Percentiles rank a stretch among this genome's conserved stretches.
These are phyloP conservation scores for Warburgia ugandensis DNA, from an alignment of 164 flowering plant genomes.

Conservation along the genomic window DNA sequence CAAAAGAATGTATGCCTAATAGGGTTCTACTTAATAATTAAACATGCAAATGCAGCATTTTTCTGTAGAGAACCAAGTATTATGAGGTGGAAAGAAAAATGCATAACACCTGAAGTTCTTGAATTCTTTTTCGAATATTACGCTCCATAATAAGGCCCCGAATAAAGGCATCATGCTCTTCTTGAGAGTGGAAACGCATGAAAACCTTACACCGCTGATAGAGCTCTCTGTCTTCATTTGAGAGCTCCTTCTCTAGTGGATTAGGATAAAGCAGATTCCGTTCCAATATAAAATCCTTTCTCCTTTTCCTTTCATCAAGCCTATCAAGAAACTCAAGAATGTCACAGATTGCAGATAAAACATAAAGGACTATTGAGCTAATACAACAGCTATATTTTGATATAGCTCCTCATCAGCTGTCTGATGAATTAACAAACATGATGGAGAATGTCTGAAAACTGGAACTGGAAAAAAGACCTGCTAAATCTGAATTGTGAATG, in stretches of 20 bases:
- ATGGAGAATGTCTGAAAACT: no score
- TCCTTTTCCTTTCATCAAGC: conserved; percentile 93
- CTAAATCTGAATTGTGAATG: no score
- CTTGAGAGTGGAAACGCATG: conserved; percentile 78
- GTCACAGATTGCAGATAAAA: no score
- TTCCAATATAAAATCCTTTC: conserved; percentile 86
- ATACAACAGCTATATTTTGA: background rate
- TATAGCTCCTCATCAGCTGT: background rate
- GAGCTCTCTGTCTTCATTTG: conserved; percentile 65
- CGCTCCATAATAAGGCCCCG: conserved; percentile 63
- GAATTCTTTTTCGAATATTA: conserved; percentile 57
- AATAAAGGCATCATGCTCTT: conserved; percentile 65
- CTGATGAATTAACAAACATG: background rate
- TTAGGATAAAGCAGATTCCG: conserved; percentile 72
- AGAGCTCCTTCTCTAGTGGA: conserved; percentile 59
- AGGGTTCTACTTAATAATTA: no score
- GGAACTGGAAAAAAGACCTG: no score
- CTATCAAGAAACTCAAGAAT: no score
- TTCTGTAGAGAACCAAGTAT: no score
- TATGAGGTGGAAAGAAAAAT: no score
- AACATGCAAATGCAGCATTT: no score
- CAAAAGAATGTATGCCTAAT: no score
- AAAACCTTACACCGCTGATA: conserved; percentile 64
- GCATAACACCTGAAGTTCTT: conserved; percentile 67
- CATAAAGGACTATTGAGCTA: no score